A percentile compares a stretch with the other conserved stretches of the same genome.
phyloP scores from a whole-genome alignment of 768 basidiomycete species.

The Tulasnella sp. region DNA sequence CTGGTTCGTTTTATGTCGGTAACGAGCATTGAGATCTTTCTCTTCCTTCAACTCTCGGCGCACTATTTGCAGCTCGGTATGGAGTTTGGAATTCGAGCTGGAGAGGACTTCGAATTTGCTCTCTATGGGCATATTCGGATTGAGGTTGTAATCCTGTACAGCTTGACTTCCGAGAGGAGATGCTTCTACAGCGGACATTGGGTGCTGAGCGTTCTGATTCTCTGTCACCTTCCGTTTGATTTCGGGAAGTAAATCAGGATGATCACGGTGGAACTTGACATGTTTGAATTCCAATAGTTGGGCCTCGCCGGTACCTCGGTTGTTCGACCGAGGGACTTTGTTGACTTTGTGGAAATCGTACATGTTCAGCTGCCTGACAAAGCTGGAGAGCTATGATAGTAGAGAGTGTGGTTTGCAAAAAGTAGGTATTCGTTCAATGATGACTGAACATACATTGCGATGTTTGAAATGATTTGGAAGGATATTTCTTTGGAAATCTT shows the following conservation, averaged over 20 bases:
- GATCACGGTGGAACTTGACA: slow-evolving; percentile 68
- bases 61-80: too few relatives aligned
- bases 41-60: too few relatives aligned
- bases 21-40: too few relatives aligned
- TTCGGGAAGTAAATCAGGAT: slow-evolving; percentile 68
- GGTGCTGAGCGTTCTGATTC: too few relatives aligned
- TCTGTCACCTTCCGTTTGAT: slow-evolving; percentile 80
- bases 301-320: slow-evolving; percentile 58
- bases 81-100: too few relatives aligned
- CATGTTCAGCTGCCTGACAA: slow-evolving; percentile 92
- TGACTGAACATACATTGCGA: background rate
- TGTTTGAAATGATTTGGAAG: background rate
- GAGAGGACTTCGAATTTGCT: too few relatives aligned
- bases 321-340: slow-evolving; percentile 69
- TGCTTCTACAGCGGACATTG: too few relatives aligned
- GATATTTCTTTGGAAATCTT: background rate
- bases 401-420: background rate
- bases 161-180: too few relatives aligned
- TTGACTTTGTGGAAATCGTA: slow-evolving; percentile 94
- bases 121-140: too few relatives aligned
- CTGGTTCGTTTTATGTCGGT: too few relatives aligned
- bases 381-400: slow-evolving; percentile 64
- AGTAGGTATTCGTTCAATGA: background rate
- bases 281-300: slow-evolving; percentile 88
- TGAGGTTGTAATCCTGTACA: too few relatives aligned